These are phyloP conservation scores for Cyclocybe aegerita DNA, from an alignment of 768 basidiomycete genomes.

Conservation along the genomic window DNA sequence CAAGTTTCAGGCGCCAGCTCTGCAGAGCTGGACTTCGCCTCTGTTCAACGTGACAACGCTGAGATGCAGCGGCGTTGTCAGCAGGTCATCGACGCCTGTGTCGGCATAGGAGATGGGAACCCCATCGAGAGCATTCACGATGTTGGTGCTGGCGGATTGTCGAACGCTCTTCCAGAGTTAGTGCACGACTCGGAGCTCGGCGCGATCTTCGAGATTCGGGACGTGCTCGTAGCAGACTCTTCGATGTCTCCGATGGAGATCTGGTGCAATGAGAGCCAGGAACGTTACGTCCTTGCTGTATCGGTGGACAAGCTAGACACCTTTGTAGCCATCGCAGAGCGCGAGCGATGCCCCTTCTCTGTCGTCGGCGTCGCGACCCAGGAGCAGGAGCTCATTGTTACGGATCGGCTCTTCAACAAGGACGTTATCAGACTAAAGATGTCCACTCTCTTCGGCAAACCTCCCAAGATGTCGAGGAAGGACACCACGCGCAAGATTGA, in stretches of 20 bases:
- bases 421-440: conserved; percentile 89
- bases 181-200: conserved; percentile 96
- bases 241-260: conserved; percentile 99
- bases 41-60: conserved; percentile 96
- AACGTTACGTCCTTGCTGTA: conserved; percentile 94
- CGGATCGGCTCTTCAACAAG: conserved; percentile 75
- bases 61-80: conserved; percentile 98
- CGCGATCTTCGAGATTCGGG: conserved; percentile 89
- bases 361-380: conserved; percentile 86
- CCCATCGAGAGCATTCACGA: conserved; percentile 98
- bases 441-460: conserved; percentile 95
- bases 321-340: conserved; percentile 77
- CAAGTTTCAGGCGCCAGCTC: conserved; percentile 89
- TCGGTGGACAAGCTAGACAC: conserved; percentile 54
- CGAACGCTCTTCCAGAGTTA: conserved; percentile 94
- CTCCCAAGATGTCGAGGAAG: conserved; percentile 84
- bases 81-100: conserved; percentile 94
- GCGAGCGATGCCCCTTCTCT: conserved; percentile 92
- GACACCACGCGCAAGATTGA: conserved; percentile 49
- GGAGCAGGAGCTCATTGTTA: conserved; percentile 83
- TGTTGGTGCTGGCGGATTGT: conserved; percentile 95
- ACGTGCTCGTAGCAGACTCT: conserved; percentile 87
- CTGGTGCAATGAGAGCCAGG: conserved; percentile 99
- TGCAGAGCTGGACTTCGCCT: conserved; percentile 94
- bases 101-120: conserved; percentile 52